Base-by-base conservation (phyloP, 2,329 filamentous ascomycete species). In the Orbilia blumenaviensis region DNA sequence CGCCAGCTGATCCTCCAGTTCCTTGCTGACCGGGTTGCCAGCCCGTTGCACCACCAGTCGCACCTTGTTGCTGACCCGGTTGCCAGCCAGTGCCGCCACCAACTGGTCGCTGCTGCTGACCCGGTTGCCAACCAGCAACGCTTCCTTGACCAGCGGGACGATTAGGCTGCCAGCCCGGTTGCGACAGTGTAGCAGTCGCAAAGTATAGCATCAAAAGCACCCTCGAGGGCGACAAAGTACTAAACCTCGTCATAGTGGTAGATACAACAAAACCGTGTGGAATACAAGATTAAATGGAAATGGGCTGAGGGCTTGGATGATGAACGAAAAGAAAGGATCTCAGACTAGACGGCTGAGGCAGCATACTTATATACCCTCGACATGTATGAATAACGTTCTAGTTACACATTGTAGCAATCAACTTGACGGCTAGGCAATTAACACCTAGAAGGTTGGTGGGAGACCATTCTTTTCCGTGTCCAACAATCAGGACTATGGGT, bases 191-290 rank as follows among this genome's bases (percentile, higher is more conserved):
- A 56, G 48, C 38, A 8, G 48, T 23, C 16, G 27, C 36, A 16
- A 66, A 66, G 14, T 29, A 66, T 12, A 66, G 48, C 48, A 50
- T 21, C 44, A 66, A 36, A n/a, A 66, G 21, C 27, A 48, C 63
- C 63, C 48, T 58, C 21, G 48, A n/a, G 36, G 63, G 63, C 63
- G 27, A 66, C 25, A 66, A 27, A 36, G 48, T 56, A 66, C 63
- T 66, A 56, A 58, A 66, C 34, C 44, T 66, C 36, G 36, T 27
- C 63, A 66, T 66, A 29, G 36, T 29, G 27, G 16, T 25, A 7
- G 23, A 56, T 44, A 44, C 46, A 46, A 42, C 48, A 66, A 46
- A 12, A 29, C 63, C 34, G 63, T 44, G 36, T 14, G 25, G 46
- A 42, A n/a, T 66, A 29, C 48, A 66, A 66, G 63, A 52, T 66